Conservation (phyloP, 352 stramenopile species). For the Thalassiosira hispida region DNA sequence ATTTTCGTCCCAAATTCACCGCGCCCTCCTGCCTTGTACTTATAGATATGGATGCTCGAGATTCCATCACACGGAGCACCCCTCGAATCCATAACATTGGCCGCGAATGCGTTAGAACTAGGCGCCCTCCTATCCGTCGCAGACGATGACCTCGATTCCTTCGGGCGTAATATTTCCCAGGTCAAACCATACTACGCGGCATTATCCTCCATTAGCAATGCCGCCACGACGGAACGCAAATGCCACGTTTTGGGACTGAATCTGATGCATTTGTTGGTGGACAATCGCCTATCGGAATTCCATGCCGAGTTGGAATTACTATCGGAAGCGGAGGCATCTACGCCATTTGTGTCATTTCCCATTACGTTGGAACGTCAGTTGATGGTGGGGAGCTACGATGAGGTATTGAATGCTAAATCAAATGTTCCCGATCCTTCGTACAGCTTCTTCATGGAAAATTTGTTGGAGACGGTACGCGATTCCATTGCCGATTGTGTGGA, state of each 20-base stretch:
- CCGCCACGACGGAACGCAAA: constrained; percentile 43
- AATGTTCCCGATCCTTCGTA: constrained; percentile 91
- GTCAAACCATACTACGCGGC: constrained; percentile 69
- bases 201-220: constrained; percentile 3
- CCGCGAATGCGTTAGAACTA: constrained; percentile 67
- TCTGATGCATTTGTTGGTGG: constrained; percentile 83
- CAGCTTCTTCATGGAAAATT: constrained; percentile 92
- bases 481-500: constrained; percentile 95
- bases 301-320: constrained; percentile 82
- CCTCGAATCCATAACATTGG: constrained; percentile 37
- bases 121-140: constrained; percentile 70
- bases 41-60: constrained; percentile 65
- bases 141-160: constrained; percentile 74
- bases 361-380: constrained; percentile 80
- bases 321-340: constrained; percentile 59
- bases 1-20: not conserved
- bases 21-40: not conserved
- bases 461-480: constrained; percentile 93
- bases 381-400: constrained; percentile 84
- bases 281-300: constrained; percentile 84
- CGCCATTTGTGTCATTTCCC: constrained; percentile 73
- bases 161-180: constrained; percentile 75
- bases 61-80: constrained; percentile 36
- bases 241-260: constrained; percentile 77
- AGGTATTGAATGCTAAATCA: constrained; percentile 89